Evolutionary conservation across 345 rosid genomes (phyloP).

Genomic region (Salix suchowensis): DNA sequence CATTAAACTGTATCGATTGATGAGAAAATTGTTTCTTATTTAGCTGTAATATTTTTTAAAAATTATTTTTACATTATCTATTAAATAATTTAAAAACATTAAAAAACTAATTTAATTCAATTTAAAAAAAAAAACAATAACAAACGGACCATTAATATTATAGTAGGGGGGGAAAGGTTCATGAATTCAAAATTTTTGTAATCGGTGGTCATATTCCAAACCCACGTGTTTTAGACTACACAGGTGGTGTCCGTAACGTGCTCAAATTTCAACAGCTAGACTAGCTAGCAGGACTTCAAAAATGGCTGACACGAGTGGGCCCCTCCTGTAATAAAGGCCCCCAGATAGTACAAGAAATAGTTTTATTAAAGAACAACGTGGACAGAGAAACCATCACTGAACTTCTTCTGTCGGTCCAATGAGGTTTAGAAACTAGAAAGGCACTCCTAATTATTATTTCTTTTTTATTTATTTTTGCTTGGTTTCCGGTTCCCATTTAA

Average conservation of each 20-base stretch:
- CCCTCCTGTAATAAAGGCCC: not conserved
- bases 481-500: not conserved
- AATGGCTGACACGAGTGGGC: conserved; percentile 6
- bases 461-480: too few species aligned
- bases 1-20: too few species aligned
- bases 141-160: not conserved
- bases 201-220: conserved; percentile 1
- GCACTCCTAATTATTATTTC: not conserved
- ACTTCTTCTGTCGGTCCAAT: not conserved
- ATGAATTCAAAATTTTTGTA: not conserved
- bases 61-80: too few species aligned
- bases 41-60: too few species aligned
- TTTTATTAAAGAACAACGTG: not conserved
- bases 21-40: too few species aligned
- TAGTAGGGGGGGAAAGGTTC: not conserved
- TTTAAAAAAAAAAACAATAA: too few species aligned
- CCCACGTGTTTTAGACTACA: conserved; percentile 22
- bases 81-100: too few species aligned
- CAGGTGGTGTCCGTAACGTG: not conserved
- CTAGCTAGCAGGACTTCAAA: conserved; percentile 6
- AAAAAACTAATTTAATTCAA: too few species aligned
- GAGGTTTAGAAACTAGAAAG: not conserved
- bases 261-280: not conserved
- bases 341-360: not conserved
- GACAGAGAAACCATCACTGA: not conserved